These are phyloP conservation scores for Saussurea involucrata DNA, from an alignment of 129 eudicot species.

Conservation along the genomic window DNA sequence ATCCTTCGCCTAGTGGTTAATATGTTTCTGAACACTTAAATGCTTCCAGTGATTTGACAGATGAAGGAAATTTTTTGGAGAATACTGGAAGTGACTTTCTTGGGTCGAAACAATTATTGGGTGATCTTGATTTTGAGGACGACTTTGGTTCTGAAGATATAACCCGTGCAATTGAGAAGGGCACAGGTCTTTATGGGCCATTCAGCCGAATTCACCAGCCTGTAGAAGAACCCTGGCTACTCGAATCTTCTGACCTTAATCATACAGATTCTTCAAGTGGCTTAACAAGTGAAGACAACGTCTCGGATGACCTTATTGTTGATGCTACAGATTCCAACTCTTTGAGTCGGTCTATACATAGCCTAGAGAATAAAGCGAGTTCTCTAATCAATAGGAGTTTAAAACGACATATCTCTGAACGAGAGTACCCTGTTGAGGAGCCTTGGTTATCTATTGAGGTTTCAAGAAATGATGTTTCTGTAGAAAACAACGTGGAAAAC, in stretches of 20 bases:
- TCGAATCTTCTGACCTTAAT: slow-evolving; percentile 38
- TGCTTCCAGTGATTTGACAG: slow-evolving; percentile 93
- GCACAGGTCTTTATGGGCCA: slow-evolving; percentile 18
- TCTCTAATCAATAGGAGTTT: slow-evolving; percentile 8
- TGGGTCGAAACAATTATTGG: slow-evolving; percentile 33
- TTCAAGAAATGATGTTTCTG: slow-evolving; percentile 16
- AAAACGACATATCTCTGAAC: slow-evolving; percentile 18
- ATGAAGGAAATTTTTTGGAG: slow-evolving; percentile 45
- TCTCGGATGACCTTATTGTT: slow-evolving; percentile 8
- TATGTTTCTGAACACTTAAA: slow-evolving; percentile 87
- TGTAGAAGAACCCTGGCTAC: slow-evolving; percentile 92
- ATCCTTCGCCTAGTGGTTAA: too few species aligned
- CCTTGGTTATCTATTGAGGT: slow-evolving; percentile 55
- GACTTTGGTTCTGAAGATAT: slow-evolving; percentile 14
- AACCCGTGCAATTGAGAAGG: background rate
- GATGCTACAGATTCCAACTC: slow-evolving; percentile 15
- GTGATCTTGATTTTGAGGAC: slow-evolving; percentile 35
- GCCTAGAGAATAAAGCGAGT: slow-evolving; percentile 7
- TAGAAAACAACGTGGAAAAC: slow-evolving; percentile 24
- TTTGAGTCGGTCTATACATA: background rate
- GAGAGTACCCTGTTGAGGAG: slow-evolving; percentile 66
- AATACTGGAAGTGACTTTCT: slow-evolving; percentile 37
- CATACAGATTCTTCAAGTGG: slow-evolving; percentile 28
- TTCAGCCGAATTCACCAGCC: slow-evolving; percentile 38
- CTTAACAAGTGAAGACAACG: slow-evolving; percentile 20